Base-by-base conservation (phyloP, 1,139 yeast species). In the Zygosaccharomyces sapae region DNA sequence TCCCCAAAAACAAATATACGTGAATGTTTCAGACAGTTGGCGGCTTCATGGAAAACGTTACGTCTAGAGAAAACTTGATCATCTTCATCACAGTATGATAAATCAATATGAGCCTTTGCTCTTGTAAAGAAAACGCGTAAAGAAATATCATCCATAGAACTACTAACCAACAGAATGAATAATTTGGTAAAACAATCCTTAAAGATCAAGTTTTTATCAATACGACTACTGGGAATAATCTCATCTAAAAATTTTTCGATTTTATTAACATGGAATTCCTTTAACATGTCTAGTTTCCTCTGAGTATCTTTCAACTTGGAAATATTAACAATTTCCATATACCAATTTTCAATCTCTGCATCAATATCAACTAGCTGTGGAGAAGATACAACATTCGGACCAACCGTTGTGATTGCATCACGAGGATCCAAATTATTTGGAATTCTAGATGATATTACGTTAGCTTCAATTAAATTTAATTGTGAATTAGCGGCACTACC, bases 1-100 rank as follows among this genome's bases (percentile, higher is more conserved):
- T 59, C 60, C 20, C 54, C 46, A 18, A 70, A 50, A 18, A 70
- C 62, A 45, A 70, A 70, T 1, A 55, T 51, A 52, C 74, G 62
- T n/a, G 62, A 59, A n/a, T 64, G 65, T 22, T 49, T 39, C 2
- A 51, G 51, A 43, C 70, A 70, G 30, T 68, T 66, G 27, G 72
- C 67, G 1, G 72, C 70, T 45, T 70, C 72, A 51, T 70, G 74
- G 9, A 70, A 57, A 7, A 70, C 58, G 43, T 67, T 69, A 53
- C 70, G 61, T 41, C 63, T 65, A 0, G 71, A 66, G 34, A 69
- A 58, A 2, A 63, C 58, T 30, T 59, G 57, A 29, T 63, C 66
- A 44, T 58, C 64, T 30, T 59, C 61, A 42, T 65, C 68, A 41
- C 58, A 53, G 44, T 60, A 57, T 7, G 64, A 53, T 22, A 64